phyloP scores from a whole-genome alignment of 306 rosid species.

The Comarum palustre region DNA sequence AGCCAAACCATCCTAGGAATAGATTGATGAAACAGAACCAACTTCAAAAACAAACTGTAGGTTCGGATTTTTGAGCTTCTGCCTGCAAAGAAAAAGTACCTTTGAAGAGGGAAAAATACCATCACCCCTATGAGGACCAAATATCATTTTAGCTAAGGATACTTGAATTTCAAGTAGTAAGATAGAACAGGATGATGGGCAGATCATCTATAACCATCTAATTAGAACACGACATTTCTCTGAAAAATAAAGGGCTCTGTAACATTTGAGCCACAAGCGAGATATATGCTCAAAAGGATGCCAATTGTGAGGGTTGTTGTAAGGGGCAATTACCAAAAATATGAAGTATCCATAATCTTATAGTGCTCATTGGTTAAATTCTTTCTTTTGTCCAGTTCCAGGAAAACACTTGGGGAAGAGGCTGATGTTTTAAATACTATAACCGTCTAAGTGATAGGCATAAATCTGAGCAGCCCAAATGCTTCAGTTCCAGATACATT shows the following conservation, averaged over 20 bases:
- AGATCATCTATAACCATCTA: neutral
- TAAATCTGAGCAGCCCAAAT: neutral
- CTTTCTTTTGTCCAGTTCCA: neutral
- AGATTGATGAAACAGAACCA: neutral
- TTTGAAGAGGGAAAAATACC: neutral
- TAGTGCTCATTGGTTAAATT: neutral
- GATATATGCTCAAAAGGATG: neutral
- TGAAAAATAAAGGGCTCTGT: neutral
- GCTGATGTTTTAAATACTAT: neutral
- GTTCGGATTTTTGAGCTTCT: neutral
- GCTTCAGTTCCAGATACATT: neutral
- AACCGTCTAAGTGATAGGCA: neutral
- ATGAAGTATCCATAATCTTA: neutral
- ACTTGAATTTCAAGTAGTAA: neutral
- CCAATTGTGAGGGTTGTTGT: neutral
- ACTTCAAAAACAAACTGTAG: neutral
- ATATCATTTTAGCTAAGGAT: neutral
- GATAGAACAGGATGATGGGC: neutral
- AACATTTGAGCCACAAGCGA: neutral
- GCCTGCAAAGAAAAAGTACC: neutral
- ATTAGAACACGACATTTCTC: neutral
- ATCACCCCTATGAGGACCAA: neutral
- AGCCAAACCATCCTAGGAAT: neutral
- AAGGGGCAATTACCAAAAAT: neutral
- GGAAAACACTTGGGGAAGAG: neutral